These are phyloP conservation scores for Rhododendron vialii DNA, from an alignment of 148 eudicot species.

Conservation along the genomic window DNA sequence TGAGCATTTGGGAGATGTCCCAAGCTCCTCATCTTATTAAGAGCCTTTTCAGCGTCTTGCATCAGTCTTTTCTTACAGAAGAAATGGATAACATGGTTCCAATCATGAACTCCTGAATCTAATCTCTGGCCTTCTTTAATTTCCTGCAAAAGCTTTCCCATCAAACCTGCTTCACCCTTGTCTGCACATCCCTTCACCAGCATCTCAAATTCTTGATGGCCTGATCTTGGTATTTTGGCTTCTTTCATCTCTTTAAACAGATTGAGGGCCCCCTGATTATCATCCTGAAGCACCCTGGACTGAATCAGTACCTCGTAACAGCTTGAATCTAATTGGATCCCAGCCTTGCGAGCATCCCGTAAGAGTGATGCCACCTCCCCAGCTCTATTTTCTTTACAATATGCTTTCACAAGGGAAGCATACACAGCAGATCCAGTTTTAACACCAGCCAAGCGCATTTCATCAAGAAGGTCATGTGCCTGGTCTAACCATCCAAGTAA, in stretches of 20 bases:
- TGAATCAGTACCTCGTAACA: slow-evolving; percentile 63
- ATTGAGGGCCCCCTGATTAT: slow-evolving; percentile 67
- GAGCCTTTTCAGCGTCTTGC: slow-evolving; percentile 97
- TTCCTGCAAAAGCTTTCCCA: slow-evolving; percentile 80
- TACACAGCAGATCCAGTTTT: slow-evolving; percentile 58
- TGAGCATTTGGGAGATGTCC: slow-evolving; percentile 88
- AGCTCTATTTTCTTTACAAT: slow-evolving; percentile 56
- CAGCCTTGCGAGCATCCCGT: slow-evolving; percentile 71
- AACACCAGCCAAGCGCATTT: slow-evolving; percentile 80
- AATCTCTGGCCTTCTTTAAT: slow-evolving; percentile 68
- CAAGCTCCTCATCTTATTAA: slow-evolving; percentile 84
- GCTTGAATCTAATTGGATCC: slow-evolving; percentile 75
- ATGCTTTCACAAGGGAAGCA: slow-evolving; percentile 79
- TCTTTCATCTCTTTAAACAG: slow-evolving; percentile 96
- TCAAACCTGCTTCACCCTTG: slow-evolving; percentile 54
- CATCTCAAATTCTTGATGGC: slow-evolving; percentile 54
- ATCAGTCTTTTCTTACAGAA: slow-evolving; percentile 85
- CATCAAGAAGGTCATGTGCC: slow-evolving; percentile 93
- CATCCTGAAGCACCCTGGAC: slow-evolving; percentile 59
- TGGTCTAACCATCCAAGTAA: slow-evolving; percentile 82
- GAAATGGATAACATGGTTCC: slow-evolving; percentile 90
- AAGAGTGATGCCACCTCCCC: slow-evolving; percentile 57
- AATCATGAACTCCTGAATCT: slow-evolving; percentile 85
- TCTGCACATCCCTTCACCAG: slow-evolving; percentile 39
- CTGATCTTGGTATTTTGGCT: slow-evolving; percentile 54